phyloP scores from a whole-genome alignment of 805 yeast species.

The Kurtzmaniella fragi region DNA sequence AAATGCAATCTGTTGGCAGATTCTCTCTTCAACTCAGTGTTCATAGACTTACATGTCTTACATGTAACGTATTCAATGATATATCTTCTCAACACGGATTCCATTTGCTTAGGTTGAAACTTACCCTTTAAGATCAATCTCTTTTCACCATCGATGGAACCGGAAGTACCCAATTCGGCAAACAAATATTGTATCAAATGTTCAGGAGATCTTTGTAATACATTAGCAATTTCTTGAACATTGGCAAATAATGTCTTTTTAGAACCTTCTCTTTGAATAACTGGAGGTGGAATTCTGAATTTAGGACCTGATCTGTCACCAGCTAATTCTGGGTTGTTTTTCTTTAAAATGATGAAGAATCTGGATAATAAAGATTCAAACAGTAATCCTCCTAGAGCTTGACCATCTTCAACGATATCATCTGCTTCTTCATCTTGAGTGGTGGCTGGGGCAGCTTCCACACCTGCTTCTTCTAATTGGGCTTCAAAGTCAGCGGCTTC shows the following conservation, averaged over 20 bases:
- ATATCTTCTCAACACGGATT: constrained; percentile 91
- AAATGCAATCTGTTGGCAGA: constrained; percentile 94
- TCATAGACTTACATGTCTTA: constrained; percentile 97
- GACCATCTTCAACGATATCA: constrained; percentile 7
- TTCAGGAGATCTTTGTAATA: constrained; percentile 93
- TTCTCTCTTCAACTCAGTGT: constrained; percentile 93
- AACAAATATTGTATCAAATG: constrained; percentile 94
- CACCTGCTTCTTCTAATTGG: constrained; percentile 86
- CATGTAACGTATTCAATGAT: constrained; percentile 97
- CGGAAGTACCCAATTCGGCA: constrained; percentile 99
- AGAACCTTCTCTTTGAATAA: constrained; percentile 93
- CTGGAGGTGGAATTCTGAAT: constrained; percentile 96
- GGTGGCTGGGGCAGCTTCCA: constrained; percentile 41
- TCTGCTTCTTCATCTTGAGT: constrained; percentile 14
- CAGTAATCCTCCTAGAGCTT: constrained; percentile 53
- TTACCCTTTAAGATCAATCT: constrained; percentile 97
- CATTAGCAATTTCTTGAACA: constrained; percentile 90
- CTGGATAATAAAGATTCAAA: constrained; percentile 76
- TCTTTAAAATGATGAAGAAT: constrained; percentile 79
- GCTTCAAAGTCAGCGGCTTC: constrained; percentile 81
- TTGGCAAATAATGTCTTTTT: constrained; percentile 95
- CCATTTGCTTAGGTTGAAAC: constrained; percentile 96
- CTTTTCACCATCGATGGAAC: constrained; percentile 97
- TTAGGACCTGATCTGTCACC: constrained; percentile 92
- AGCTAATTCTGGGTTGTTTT: constrained; percentile 96